A percentile compares a stretch with the other conserved stretches of the same genome.
Conservation (phyloP, 1,284 basidiomycete species). For the Chalciporus sp. region DNA sequence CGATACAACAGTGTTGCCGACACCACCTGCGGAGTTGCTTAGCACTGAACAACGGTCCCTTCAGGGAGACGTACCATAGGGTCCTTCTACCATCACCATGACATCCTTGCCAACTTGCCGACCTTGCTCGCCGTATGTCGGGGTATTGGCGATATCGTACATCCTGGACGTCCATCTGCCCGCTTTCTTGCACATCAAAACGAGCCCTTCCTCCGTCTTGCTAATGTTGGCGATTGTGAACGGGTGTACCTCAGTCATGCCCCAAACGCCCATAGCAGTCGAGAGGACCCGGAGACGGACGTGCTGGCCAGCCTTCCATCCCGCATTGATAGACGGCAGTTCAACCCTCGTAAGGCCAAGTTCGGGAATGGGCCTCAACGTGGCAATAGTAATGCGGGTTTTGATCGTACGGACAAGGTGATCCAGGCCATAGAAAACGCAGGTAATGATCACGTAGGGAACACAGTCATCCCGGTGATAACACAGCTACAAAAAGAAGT, state of each 20-base stretch:
- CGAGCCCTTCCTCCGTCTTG: conserved; percentile 51
- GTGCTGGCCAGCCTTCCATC: conserved; percentile 86
- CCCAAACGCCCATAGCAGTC: conserved; percentile 53
- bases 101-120: conserved; percentile 43
- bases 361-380: conserved; percentile 56
- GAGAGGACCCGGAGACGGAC: conserved; percentile 73
- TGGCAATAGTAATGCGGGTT: conserved; percentile 63
- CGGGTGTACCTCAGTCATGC: conserved; percentile 70
- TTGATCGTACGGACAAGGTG: conserved; percentile 64
- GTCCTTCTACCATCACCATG: conserved; percentile 71
- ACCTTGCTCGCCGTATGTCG: conserved; percentile 42
- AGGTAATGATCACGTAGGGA: conserved; percentile 55
- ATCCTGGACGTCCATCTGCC: conserved; percentile 67
- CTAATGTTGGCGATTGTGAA: conserved; percentile 71
- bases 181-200: conserved; percentile 62
- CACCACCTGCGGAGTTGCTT: conserved; percentile 49
- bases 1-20: conserved; percentile 60
- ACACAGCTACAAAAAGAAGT: conserved; percentile 37
- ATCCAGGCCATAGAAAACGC: conserved; percentile 67
- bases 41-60: background rate
- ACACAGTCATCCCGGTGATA: conserved; percentile 45
- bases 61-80: conserved; percentile 54
- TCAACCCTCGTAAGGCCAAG: conserved; percentile 63
- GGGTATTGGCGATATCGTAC: conserved; percentile 54
- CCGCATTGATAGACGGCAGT: conserved; percentile 61